Conservation (phyloP, 139 green algal genomes). For the Eudorina sp. region DNA sequence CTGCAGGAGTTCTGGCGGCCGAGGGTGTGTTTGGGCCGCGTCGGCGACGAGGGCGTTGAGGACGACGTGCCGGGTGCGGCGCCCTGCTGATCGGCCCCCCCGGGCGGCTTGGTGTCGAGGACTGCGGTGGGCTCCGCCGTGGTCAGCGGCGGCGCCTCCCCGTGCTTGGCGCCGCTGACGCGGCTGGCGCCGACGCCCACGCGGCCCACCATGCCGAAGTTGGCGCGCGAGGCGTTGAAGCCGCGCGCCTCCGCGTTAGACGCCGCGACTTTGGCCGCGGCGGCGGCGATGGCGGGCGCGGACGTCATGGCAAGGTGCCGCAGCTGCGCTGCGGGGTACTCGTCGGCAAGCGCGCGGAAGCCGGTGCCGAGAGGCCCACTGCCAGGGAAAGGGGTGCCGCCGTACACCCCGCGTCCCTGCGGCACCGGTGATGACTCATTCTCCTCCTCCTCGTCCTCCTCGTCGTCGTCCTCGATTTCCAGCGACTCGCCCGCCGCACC, state of each 20-base stretch:
- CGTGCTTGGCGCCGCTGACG: not conserved
- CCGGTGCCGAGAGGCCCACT: not conserved
- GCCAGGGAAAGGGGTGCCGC: too few relatives aligned
- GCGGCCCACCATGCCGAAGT: not conserved
- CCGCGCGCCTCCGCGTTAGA: not conserved
- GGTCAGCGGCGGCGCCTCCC: too few relatives aligned
- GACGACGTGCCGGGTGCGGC: too few relatives aligned
- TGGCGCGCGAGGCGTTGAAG: not conserved
- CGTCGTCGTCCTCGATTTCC: not conserved
- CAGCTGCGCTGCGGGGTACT: not conserved
- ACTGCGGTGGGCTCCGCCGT: too few relatives aligned
- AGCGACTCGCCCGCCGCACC: not conserved
- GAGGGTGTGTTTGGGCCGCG: too few relatives aligned
- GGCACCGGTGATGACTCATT: too few relatives aligned
- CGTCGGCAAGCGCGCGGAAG: conserved; percentile 8
- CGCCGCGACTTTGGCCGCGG: not conserved
- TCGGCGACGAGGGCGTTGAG: too few relatives aligned
- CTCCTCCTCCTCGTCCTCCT: not conserved
- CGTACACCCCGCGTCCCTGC: too few relatives aligned
- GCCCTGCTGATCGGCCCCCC: too few relatives aligned
- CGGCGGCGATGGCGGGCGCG: not conserved
- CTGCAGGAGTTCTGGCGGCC: too few relatives aligned
- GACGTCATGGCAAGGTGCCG: not conserved
- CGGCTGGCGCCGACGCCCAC: not conserved
- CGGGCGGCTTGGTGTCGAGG: too few relatives aligned